Conservation (phyloP, 805 yeast genomes). For the Candida mattraensis region DNA sequence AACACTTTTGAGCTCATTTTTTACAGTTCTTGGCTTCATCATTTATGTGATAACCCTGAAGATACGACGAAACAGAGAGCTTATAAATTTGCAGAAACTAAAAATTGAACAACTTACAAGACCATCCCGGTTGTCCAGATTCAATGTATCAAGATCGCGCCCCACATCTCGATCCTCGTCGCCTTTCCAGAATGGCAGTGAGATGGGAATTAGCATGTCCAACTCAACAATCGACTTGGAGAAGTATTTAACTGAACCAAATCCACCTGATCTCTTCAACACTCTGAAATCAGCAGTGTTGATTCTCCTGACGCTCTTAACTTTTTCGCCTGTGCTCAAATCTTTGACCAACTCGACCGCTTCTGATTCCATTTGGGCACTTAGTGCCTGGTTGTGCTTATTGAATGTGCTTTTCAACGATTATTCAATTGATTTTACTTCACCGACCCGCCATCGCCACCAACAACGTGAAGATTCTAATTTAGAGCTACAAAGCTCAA, state of each 20-base stretch:
- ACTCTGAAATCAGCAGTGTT: conserved; percentile 65
- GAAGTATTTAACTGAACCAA: conserved; percentile 25
- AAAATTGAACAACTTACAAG: conserved; percentile 29
- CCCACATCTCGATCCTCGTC: conserved; percentile 26
- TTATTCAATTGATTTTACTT: conserved; percentile 53
- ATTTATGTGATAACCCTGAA: conserved; percentile 32
- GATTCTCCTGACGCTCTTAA: conserved; percentile 66
- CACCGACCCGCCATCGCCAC: conserved; percentile 14
- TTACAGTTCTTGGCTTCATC: conserved; percentile 39
- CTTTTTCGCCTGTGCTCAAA: conserved; percentile 85
- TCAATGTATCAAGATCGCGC: conserved; percentile 19
- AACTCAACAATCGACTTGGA: conserved; percentile 21
- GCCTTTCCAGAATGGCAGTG: conserved; percentile 17
- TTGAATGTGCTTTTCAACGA: conserved; percentile 68
- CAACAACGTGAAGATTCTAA: conserved; percentile 15
- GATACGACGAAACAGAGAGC: conserved; percentile 30
- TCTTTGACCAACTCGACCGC: conserved; percentile 87
- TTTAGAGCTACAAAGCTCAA: conserved; percentile 23
- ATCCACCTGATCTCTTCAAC: conserved; percentile 29
- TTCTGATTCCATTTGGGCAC: conserved; percentile 93
- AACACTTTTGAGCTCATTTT: conserved; percentile 32
- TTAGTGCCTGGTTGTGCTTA: conserved; percentile 75
- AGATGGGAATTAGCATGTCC: conserved; percentile 3
- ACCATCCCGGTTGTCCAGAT: conserved; percentile 17
- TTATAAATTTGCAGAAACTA: conserved; percentile 29